Conservation (phyloP, 208 protist genomes). For the Acanthamoeba royreba region DNA sequence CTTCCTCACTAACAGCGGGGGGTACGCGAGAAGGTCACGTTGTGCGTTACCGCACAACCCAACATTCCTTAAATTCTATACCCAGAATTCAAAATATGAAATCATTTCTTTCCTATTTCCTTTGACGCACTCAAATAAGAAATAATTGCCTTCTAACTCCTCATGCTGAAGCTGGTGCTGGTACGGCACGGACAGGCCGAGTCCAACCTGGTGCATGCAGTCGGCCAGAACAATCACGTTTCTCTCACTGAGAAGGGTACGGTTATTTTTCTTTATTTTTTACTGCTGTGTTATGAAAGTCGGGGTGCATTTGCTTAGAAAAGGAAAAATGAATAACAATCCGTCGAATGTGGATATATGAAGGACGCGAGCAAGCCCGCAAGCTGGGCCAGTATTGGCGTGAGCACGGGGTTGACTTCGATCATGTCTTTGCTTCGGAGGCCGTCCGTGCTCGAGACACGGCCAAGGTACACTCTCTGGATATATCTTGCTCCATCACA, state of each 20-base stretch:
- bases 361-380: background rate
- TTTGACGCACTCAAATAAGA: too few relatives aligned
- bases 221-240: background rate
- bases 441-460: background rate
- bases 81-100: too few relatives aligned
- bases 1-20: too few relatives aligned
- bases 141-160: too few relatives aligned
- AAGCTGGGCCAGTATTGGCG: background rate
- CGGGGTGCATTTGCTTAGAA: background rate
- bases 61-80: too few relatives aligned
- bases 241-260: background rate
- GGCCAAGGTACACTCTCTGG: background rate
- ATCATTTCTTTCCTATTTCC: too few relatives aligned
- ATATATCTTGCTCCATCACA: background rate
- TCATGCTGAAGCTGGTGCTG: background rate
- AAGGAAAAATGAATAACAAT: background rate
- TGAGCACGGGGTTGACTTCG: background rate
- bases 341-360: background rate
- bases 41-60: too few relatives aligned
- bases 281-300: background rate
- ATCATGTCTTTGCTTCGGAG: slow-evolving; percentile 2
- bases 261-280: background rate
- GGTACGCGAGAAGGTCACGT: too few relatives aligned
- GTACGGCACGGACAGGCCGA: background rate
- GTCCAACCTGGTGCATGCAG: background rate